Evolutionary conservation across 169 alveolate genomes (phyloP).

Genomic region (Cryptosporidium viatorum): DNA sequence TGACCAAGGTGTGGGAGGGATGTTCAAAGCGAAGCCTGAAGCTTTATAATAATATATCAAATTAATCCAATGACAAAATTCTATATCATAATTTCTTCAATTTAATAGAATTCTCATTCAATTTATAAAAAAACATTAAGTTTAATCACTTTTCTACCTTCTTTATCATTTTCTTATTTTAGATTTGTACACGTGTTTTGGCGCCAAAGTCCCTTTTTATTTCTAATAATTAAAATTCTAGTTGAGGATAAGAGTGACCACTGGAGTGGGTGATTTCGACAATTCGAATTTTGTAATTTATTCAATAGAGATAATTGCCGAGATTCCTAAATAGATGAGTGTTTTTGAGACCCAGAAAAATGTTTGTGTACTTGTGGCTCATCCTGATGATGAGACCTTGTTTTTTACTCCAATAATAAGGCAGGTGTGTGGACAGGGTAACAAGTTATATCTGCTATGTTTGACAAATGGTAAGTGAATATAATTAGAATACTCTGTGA

Average conservation of each 20-base stretch:
- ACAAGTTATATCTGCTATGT: slow-evolving; percentile 9
- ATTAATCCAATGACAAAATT: background rate
- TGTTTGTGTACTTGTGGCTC: slow-evolving; percentile 46
- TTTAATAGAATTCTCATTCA: background rate
- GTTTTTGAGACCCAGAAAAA: background rate
- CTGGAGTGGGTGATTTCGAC: background rate
- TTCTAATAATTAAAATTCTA: no score
- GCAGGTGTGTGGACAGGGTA: background rate
- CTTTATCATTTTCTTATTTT: background rate
- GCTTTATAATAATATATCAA: background rate
- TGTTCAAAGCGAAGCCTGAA: background rate
- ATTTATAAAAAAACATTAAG: no score
- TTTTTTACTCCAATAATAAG: slow-evolving; percentile 49
- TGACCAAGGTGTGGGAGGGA: background rate
- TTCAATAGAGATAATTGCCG: background rate
- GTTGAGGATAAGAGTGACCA: background rate
- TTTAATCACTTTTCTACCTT: background rate
- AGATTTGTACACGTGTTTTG: background rate
- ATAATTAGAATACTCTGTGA: background rate
- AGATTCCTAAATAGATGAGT: background rate
- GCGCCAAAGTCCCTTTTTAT: background rate
- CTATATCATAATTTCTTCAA: background rate
- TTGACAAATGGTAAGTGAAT: slow-evolving; percentile 52
- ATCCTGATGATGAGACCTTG: slow-evolving; percentile 73
- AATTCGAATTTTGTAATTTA: background rate